Evolutionary conservation across 2,329 filamentous ascomycete genomes (phyloP).

Genomic region (Colletotrichum abscissum): DNA sequence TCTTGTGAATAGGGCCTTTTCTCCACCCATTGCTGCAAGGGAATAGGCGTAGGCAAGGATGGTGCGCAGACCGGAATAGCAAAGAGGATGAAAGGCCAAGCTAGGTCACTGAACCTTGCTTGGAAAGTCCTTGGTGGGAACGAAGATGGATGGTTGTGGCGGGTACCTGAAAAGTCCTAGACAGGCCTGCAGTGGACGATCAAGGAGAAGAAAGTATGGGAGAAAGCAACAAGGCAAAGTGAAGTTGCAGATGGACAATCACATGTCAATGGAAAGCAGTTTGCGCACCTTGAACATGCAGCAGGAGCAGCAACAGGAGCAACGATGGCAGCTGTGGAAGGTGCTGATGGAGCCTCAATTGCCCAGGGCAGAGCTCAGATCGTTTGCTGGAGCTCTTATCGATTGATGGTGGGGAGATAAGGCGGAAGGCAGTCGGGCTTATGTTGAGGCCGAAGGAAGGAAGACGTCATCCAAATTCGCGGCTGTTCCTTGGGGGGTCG

Average conservation of each 20-base stretch:
- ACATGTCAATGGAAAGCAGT: conserved; percentile 23
- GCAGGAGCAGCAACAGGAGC: background rate
- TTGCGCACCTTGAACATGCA: conserved; percentile 21
- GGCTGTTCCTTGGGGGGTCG: background rate
- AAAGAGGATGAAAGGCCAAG: conserved; percentile 11
- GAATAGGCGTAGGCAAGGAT: conserved; percentile 3
- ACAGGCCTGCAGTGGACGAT: background rate
- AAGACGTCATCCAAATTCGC: conserved; percentile 26
- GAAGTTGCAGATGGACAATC: background rate
- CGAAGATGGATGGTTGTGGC: background rate
- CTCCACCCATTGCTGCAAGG: conserved; percentile 12
- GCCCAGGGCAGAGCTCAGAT: background rate
- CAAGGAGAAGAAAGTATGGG: background rate
- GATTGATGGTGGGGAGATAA: conserved; percentile 18
- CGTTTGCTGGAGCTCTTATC: conserved; percentile 23
- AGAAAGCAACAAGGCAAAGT: background rate
- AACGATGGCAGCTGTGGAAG: conserved; percentile 1
- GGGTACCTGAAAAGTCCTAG: background rate
- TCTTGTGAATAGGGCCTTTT: conserved; percentile 5
- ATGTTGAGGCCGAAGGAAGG: background rate
- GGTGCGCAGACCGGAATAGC: background rate
- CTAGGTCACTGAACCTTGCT: conserved; percentile 30
- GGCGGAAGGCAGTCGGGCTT: background rate
- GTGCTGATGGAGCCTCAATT: background rate
- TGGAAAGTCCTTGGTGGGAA: background rate